These are phyloP conservation scores for Henckelia pumila DNA, from an alignment of 257 asterid genomes.

Conservation along the genomic window DNA sequence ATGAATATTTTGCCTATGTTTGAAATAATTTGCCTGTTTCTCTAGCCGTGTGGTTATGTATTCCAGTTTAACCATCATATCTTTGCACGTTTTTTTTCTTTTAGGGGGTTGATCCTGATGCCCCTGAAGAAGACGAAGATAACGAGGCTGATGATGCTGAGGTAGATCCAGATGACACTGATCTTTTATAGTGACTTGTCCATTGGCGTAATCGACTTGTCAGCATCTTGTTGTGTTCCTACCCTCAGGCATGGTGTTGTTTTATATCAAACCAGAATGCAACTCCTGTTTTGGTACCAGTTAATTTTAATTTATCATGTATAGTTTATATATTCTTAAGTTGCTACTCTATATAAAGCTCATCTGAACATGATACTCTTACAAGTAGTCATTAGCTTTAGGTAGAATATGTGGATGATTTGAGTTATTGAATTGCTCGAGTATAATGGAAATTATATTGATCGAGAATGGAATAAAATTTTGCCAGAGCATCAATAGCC, in stretches of 20 bases:
- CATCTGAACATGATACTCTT: no score
- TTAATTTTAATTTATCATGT: no score
- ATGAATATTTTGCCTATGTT: neutral
- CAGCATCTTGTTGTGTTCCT: neutral
- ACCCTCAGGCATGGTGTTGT: constrained; percentile 3
- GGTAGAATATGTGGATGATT: no score
- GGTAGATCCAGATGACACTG: constrained; percentile 77
- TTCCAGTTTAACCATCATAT: neutral
- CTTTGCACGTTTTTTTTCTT: neutral
- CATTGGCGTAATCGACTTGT: neutral
- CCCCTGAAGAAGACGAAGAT: constrained; percentile 94
- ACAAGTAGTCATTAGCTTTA: no score
- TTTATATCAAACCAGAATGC: neutral
- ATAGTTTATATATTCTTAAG: no score
- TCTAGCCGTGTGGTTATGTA: neutral
- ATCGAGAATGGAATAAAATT: no score
- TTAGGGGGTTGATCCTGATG: constrained; percentile 97
- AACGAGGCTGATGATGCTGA: constrained; percentile 85
- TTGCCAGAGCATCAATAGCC: no score
- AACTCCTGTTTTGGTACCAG: neutral
- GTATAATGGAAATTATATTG: no score
- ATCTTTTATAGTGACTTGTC: constrained; percentile 45
- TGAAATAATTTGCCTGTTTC: neutral
- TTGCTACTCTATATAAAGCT: no score
- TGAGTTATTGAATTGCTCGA: no score